Evolutionary conservation across 2,329 filamentous ascomycete species (phyloP).

Genomic region (Pseudogymnoascus sp.): DNA sequence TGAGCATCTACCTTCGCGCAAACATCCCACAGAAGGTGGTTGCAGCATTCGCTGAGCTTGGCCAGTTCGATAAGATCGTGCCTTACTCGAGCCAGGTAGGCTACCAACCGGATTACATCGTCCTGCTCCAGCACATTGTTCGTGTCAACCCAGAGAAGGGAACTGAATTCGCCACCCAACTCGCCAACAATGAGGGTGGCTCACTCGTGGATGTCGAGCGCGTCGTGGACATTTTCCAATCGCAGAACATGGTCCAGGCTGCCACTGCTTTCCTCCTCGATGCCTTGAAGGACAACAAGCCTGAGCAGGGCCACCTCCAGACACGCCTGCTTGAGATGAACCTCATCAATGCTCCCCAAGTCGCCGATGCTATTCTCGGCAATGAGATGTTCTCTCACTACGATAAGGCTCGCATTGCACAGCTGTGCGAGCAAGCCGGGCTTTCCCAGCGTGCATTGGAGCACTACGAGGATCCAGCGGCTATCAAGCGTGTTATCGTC

Average conservation of each 20-base stretch:
- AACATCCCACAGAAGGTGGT: slow-evolving; percentile 91
- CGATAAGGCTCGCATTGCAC: slow-evolving; percentile 81
- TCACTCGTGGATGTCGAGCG: slow-evolving; percentile 87
- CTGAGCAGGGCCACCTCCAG: slow-evolving; percentile 87
- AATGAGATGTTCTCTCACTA: slow-evolving; percentile 99
- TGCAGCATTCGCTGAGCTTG: slow-evolving; percentile 87
- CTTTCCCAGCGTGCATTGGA: slow-evolving; percentile 82
- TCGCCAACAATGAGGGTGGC: slow-evolving; percentile 83
- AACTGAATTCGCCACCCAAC: slow-evolving; percentile 84
- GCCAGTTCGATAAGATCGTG: slow-evolving; percentile 94
- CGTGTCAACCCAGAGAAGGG: slow-evolving; percentile 89
- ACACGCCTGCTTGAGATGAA: slow-evolving; percentile 98
- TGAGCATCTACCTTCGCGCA: slow-evolving; percentile 84
- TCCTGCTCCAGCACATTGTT: slow-evolving; percentile 85
- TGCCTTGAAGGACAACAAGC: slow-evolving; percentile 87
- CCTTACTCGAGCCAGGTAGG: slow-evolving; percentile 78
- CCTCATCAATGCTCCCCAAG: slow-evolving; percentile 88
- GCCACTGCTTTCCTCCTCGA: slow-evolving; percentile 97
- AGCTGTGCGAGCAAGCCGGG: slow-evolving; percentile 87
- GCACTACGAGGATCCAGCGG: slow-evolving; percentile 83
- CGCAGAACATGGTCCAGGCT: slow-evolving; percentile 95
- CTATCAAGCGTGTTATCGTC: slow-evolving; percentile 83
- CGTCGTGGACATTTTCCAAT: slow-evolving; percentile 95
- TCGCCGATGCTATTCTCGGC: slow-evolving; percentile 92
- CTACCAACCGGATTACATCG: slow-evolving; percentile 93